phyloP scores from a whole-genome alignment of 176 grass and related monocot genomes.

The Cocos nucifera region DNA sequence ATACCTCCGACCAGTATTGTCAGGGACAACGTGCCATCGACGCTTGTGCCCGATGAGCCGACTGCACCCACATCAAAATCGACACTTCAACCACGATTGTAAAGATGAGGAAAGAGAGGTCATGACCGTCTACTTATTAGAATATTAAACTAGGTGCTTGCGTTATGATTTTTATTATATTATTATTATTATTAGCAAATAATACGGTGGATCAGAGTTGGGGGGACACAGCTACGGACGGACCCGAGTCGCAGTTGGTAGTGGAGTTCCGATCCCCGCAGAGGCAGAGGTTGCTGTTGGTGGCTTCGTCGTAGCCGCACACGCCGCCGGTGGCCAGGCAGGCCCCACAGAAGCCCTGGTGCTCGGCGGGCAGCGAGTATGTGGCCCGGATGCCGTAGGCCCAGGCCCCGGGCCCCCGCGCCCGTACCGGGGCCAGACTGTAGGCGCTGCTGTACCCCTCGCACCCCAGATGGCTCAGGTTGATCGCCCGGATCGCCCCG shows the following conservation, averaged over 20 bases:
- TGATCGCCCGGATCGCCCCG: constrained; percentile 52
- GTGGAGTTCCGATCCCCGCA: constrained; percentile 77
- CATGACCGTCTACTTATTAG: too few relatives aligned
- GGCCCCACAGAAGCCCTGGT: constrained; percentile 76
- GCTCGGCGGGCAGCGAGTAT: constrained; percentile 55
- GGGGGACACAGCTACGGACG: background rate
- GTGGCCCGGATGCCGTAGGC: constrained; percentile 58
- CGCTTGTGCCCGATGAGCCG: too few relatives aligned
- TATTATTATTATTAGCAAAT: too few relatives aligned
- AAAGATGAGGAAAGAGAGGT: too few relatives aligned
- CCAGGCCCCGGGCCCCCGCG: constrained; percentile 45
- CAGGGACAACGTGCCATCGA: too few relatives aligned
- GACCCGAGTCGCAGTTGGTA: constrained; percentile 71
- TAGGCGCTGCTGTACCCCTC: constrained; percentile 98
- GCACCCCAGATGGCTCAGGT: constrained; percentile 66
- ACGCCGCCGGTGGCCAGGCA: constrained; percentile 81
- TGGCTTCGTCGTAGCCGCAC: constrained; percentile 62
- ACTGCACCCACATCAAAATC: too few relatives aligned
- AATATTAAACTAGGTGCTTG: too few relatives aligned
- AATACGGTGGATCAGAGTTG: too few relatives aligned
- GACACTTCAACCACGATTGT: too few relatives aligned
- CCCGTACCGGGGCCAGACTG: constrained; percentile 65
- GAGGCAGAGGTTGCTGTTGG: constrained; percentile 65
- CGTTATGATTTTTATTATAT: too few relatives aligned
- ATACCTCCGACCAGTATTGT: too few relatives aligned